Evolutionary conservation across 306 rosid species (phyloP).

Genomic region (Prunus davidiana): DNA sequence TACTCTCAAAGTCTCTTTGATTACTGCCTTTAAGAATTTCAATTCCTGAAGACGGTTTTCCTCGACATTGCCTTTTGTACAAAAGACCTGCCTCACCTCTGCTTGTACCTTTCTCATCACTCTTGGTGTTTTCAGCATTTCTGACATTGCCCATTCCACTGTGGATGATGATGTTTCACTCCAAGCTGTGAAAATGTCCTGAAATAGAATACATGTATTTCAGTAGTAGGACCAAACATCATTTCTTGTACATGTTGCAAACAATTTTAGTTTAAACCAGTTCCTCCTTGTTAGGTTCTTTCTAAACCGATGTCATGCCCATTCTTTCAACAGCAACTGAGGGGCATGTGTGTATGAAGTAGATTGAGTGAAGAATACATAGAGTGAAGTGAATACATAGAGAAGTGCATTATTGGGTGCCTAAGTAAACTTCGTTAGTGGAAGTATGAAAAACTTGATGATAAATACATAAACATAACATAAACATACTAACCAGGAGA

Average conservation of each 20-base stretch:
- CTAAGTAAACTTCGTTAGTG: too few species aligned
- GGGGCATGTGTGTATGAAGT: neutral
- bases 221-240: neutral
- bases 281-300: neutral
- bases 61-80: constrained; percentile 1
- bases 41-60: neutral
- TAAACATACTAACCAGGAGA: constrained; percentile 7
- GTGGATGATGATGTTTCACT: constrained; percentile 11
- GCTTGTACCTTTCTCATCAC: constrained; percentile 19
- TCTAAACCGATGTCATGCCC: neutral
- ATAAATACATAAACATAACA: neutral
- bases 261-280: neutral
- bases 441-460: neutral
- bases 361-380: neutral
- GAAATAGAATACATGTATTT: neutral
- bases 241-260: neutral
- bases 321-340: neutral
- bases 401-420: neutral
- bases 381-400: too few species aligned
- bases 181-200: constrained; percentile 9
- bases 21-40: neutral
- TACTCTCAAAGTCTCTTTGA: constrained; percentile 13
- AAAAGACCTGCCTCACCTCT: constrained; percentile 10
- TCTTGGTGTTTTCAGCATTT: constrained; percentile 18
- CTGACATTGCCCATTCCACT: constrained; percentile 21